phyloP scores from a whole-genome alignment of 495 filamentous ascomycete genomes.

The Penicillium cosmopolitanum region DNA sequence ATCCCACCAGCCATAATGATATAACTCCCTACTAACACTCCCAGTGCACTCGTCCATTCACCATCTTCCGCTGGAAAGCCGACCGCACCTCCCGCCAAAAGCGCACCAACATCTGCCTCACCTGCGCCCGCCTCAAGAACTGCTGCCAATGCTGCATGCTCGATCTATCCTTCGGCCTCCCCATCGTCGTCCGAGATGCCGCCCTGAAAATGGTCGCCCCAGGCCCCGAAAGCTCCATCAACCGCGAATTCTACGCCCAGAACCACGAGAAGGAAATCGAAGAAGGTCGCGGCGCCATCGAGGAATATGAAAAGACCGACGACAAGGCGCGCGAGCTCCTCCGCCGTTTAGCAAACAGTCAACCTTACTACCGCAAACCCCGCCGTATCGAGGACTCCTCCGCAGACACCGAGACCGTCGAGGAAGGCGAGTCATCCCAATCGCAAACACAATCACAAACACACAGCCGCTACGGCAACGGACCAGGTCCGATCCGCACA shows the following conservation, averaged over 20 bases:
- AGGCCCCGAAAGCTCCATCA: constrained; percentile 86
- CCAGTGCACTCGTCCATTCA: constrained; percentile 90
- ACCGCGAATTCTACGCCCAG: constrained; percentile 96
- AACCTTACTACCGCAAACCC: constrained; percentile 89
- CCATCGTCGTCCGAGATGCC: constrained; percentile 93
- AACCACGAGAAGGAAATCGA: constrained; percentile 95
- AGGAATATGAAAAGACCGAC: constrained; percentile 94
- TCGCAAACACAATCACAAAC: constrained; percentile 33
- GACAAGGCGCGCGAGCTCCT: constrained; percentile 92
- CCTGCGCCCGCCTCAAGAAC: constrained; percentile 92
- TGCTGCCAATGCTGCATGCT: constrained; percentile 99
- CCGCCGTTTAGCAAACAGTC: constrained; percentile 81
- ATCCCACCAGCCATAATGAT: not conserved
- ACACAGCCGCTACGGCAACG: constrained; percentile 50
- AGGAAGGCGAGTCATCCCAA: constrained; percentile 27
- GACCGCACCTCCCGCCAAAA: constrained; percentile 87
- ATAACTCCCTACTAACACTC: not conserved
- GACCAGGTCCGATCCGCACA: constrained; percentile 67
- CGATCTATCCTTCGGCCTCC: constrained; percentile 91
- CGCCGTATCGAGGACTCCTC: constrained; percentile 63
- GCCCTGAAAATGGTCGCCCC: constrained; percentile 96
- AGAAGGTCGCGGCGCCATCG: constrained; percentile 79
- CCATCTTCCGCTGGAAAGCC: constrained; percentile 91
- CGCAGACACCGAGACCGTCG: constrained; percentile 40
- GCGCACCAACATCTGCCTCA: constrained; percentile 90